These are phyloP conservation scores for Heliamphora pulchella DNA, from an alignment of 179 eudicot genomes.

Conservation along the genomic window DNA sequence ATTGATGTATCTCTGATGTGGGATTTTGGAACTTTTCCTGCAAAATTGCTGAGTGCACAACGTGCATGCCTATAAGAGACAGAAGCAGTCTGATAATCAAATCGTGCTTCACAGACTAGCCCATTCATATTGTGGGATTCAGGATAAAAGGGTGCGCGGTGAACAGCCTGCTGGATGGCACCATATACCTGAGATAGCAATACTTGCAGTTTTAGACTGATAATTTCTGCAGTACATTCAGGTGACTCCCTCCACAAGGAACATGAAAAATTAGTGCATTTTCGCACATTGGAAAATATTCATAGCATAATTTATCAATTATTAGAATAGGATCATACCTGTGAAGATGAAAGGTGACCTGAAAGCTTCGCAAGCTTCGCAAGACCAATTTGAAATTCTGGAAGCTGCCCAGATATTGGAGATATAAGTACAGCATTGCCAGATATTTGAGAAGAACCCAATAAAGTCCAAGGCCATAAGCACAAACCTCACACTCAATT, in stretches of 20 bases:
- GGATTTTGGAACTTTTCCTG: constrained; percentile 37
- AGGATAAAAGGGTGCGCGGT: constrained; percentile 75
- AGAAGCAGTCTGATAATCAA: constrained; percentile 66
- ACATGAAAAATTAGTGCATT: background rate
- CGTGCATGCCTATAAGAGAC: constrained; percentile 68
- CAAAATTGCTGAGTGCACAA: constrained; percentile 40
- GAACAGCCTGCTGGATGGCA: constrained; percentile 84
- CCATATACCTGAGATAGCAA: constrained; percentile 59
- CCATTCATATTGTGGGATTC: constrained; percentile 85
- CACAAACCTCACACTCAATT: background rate
- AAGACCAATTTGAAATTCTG: constrained; percentile 91
- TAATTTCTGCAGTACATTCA: background rate
- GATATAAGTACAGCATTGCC: constrained; percentile 16
- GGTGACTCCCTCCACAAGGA: constrained; percentile 10
- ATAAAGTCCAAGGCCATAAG: constrained; percentile 1
- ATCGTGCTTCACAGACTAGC: constrained; percentile 69
- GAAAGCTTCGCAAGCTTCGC: constrained; percentile 73
- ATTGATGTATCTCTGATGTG: constrained; percentile 47
- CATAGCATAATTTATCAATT: background rate
- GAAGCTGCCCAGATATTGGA: constrained; percentile 45
- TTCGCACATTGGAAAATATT: background rate
- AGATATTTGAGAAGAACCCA: background rate
- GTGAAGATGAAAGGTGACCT: constrained; percentile 60
- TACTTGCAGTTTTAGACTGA: background rate
- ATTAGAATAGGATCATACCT: constrained; percentile 43